Evolutionary conservation across 2,329 filamentous ascomycete species (phyloP).

Genomic region (Trichoderma simmonsii): DNA sequence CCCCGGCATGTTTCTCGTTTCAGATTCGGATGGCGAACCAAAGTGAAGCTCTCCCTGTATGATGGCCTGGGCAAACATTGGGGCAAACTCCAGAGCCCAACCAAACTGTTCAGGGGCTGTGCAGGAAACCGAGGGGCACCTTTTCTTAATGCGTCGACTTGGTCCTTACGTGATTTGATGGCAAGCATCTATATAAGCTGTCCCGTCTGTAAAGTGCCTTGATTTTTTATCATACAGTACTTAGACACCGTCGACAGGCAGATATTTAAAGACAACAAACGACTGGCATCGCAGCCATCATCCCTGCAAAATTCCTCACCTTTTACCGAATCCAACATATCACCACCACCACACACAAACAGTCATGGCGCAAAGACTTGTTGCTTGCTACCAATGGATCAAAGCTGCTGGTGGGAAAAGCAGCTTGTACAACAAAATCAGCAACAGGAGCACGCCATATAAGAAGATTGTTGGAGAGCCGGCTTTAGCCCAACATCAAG

Average conservation of each 20-base stretch:
- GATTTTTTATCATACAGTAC: background rate
- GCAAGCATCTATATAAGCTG: background rate
- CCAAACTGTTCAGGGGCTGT: background rate
- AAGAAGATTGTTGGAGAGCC: slow-evolving; percentile 2
- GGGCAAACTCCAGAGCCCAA: slow-evolving; percentile 4
- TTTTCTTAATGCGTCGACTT: background rate
- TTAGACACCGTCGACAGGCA: background rate
- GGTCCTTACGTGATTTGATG: background rate
- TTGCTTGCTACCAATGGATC: slow-evolving; percentile 18
- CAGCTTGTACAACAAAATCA: slow-evolving; percentile 11
- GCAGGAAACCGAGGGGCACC: background rate
- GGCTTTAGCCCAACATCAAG: background rate
- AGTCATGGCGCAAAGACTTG: slow-evolving; percentile 13
- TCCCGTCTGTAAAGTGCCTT: background rate
- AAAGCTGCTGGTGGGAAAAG: slow-evolving; percentile 7
- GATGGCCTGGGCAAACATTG: slow-evolving; percentile 10
- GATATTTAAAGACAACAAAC: background rate
- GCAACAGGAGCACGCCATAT: background rate
- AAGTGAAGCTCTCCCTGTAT: slow-evolving; percentile 14
- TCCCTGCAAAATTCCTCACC: no score
- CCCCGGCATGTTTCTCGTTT: slow-evolving; percentile 15
- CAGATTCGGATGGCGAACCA: slow-evolving; percentile 10
- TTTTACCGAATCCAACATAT: background rate
- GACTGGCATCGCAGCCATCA: background rate
- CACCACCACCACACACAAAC: background rate